Conservation (phyloP, 352 stramenopile genomes). For the Pythium myriotylum region DNA sequence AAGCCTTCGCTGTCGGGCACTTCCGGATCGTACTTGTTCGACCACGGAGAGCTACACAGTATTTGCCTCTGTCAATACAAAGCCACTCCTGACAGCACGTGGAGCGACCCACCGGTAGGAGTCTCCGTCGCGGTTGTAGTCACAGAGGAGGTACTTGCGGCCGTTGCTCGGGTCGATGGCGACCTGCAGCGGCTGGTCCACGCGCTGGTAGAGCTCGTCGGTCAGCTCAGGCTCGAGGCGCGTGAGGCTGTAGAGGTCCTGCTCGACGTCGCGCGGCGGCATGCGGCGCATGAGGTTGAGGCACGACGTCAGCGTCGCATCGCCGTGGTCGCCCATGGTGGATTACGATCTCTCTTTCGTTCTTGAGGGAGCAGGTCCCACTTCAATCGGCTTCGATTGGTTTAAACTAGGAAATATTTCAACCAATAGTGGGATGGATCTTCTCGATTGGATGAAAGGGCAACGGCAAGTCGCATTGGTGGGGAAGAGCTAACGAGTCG, state of each 20-base stretch:
- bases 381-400: constrained; percentile 20
- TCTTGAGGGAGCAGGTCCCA: neutral
- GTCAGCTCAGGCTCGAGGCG: constrained; percentile 80
- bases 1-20: constrained; percentile 86
- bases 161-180: constrained; percentile 85
- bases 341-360: constrained; percentile 4
- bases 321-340: constrained; percentile 33
- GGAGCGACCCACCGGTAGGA: constrained; percentile 60
- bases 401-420: constrained; percentile 5
- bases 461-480: constrained; percentile 22
- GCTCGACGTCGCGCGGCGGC: constrained; percentile 84
- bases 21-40: constrained; percentile 90
- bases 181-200: constrained; percentile 92
- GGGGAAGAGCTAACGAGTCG: constrained; percentile 20
- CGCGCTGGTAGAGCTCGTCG: constrained; percentile 92
- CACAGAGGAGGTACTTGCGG: constrained; percentile 92
- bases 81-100: neutral
- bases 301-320: constrained; percentile 68
- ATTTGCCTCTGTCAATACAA: neutral
- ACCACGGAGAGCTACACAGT: constrained; percentile 86
- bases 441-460: constrained; percentile 23
- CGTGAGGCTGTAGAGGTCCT: constrained; percentile 83
- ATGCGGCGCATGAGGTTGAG: constrained; percentile 91
- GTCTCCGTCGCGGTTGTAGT: constrained; percentile 96
- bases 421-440: constrained; percentile 5